Percentiles rank a stretch among this genome's conserved stretches.
Conservation (phyloP, 768 basidiomycete species). For the Lactarius pseudohatsudake region DNA sequence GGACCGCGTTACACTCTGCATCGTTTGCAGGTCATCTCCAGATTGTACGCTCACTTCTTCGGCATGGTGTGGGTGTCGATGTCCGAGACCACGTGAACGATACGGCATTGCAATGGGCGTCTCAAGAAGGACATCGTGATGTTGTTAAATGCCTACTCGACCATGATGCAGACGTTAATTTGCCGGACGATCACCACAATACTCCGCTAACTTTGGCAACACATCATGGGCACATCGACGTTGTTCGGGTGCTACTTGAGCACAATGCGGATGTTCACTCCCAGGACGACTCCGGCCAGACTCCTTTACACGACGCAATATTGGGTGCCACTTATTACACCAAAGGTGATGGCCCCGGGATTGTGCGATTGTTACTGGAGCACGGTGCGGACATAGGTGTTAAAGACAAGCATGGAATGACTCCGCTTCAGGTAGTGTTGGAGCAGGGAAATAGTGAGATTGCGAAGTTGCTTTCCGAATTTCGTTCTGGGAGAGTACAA, state of each 20-base stretch:
- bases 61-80: background rate
- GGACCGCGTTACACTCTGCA: background rate
- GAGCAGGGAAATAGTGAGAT: background rate
- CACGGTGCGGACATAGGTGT: background rate
- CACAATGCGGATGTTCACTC: background rate
- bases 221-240: background rate
- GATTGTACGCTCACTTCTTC: background rate
- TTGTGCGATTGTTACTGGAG: background rate
- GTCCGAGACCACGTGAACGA: rapidly evolving
- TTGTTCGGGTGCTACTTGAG: background rate
- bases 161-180: background rate
- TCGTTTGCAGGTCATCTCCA: background rate
- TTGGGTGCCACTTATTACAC: background rate
- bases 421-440: background rate
- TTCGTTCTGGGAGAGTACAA: background rate
- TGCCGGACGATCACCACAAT: background rate
- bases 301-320: background rate
- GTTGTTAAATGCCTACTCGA: constrained; percentile 2
- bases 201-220: background rate
- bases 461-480: background rate
- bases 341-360: background rate
- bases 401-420: background rate
- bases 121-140: background rate
- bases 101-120: background rate
- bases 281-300: rapidly evolving